Base-by-base conservation (phyloP, 1,139 yeast species). In the Pichia sp. region DNA sequence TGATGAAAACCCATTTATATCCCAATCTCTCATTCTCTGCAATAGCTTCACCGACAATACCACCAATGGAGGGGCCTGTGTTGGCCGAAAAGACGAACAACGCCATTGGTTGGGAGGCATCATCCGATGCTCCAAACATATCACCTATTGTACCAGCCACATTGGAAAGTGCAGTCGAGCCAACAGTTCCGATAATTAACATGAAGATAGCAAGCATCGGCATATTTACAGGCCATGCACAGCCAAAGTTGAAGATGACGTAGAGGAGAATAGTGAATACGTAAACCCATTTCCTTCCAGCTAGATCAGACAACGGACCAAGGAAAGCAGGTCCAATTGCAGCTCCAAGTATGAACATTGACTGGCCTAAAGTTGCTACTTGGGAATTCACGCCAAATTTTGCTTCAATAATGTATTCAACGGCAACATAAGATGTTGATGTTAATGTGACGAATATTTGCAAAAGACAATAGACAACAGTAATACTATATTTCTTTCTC, bases 231-330 rank as follows among this genome's bases (percentile, higher is more conserved):
- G 62, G 59, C 37, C 79, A 81, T 4, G 87, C 87, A 30, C 81
- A 71, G 25, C 83, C 56, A 33, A 52, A 50, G 53, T 81, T 84
- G 34, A 79, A 65, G 11, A 66, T 66, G 22, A 70, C 59, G 47
- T 79, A 74, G 29, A 75, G 56, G 2, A 59, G 42, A 51, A 74
- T 63, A 48, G 77, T 74, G 32, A 62, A 52, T 29, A 77, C 73
- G 47, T 73, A 74, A 6, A 87, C 82, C 75, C 77, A 75, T 53
- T 78, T 79, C 50, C 88, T 66, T 22, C 91, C 91, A 49, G 69
- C 78, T 46, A 70, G 62, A 58, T 82, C 93, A 29, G 80, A 72
- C 29, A 73, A 58, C 27, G 75, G 64, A 33, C 93, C 93, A 46
- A 80, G 74, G 30, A 77, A 65, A 14, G 78, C 61, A 3, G 91